Conservation (phyloP, 306 rosid species). For the Sechiopsis laciniata region DNA sequence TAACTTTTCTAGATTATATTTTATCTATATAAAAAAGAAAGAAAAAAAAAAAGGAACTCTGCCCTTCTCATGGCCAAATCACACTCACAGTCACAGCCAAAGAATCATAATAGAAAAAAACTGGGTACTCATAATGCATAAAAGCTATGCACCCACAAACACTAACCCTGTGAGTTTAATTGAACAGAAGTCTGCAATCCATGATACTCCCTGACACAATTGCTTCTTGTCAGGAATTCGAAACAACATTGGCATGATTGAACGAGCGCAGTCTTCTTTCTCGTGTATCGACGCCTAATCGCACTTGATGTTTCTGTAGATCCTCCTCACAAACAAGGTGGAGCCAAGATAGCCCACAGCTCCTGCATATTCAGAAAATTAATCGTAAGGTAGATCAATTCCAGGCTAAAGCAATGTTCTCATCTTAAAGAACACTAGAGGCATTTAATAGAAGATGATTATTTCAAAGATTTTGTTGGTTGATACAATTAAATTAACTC, state of each 20-base stretch:
- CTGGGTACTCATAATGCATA: too few relatives aligned
- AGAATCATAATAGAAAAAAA: too few relatives aligned
- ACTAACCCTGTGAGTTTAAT: too few relatives aligned
- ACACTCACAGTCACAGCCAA: too few relatives aligned
- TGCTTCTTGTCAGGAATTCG: conserved; percentile 34
- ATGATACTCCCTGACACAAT: too few relatives aligned
- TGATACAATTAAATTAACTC: too few relatives aligned
- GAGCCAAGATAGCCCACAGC: conserved; percentile 98
- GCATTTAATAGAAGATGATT: neutral
- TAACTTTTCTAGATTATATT: neutral
- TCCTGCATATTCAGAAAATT: conserved; percentile 45
- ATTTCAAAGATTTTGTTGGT: neutral
- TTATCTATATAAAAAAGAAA: too few relatives aligned
- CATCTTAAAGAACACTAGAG: neutral
- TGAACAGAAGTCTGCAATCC: too few relatives aligned
- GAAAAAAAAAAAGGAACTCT: too few relatives aligned
- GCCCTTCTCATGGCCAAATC: too few relatives aligned
- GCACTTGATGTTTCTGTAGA: conserved; percentile 96
- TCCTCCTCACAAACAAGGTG: conserved; percentile 92
- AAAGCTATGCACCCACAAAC: too few relatives aligned
- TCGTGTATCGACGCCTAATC: conserved; percentile 48
- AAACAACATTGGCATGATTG: conserved; percentile 26
- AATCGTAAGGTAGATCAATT: neutral
- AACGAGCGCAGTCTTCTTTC: conserved; percentile 31
- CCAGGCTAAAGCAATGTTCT: neutral